Evolutionary conservation across 352 stramenopile species (phyloP), one percentile per base, ranked within the genome.

Genomic region (Plasmopara muralis): DNA sequence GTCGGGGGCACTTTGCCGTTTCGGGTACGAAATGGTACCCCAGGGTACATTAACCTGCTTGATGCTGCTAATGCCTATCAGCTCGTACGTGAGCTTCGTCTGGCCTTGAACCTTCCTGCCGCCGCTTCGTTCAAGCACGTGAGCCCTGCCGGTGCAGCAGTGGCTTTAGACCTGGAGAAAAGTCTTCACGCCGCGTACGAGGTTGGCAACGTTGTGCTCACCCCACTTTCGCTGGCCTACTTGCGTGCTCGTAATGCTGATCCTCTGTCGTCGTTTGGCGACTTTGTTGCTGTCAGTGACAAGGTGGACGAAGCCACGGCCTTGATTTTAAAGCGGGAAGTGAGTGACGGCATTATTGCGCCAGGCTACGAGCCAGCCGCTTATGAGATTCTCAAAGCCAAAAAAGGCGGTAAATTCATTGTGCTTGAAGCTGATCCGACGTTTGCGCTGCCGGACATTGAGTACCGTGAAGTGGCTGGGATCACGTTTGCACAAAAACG

Each of bases 321-420:
- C 14, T 91, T 97, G 66, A 97, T 98, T 57, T 78, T 99, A 38
- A 98, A 99, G 81, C 97, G 95, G 59, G 96, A 99, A 76, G 96
- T 99, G 25, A 97, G 84, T 60, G 97, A 99, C 69, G 97, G 97
- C 50, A 99, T 99, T 71, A 98, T 99, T 55, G 97, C 97, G 16
- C 96, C 97, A 2, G 95, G 95, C 53, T 99, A 98, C 75, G 97
- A 98, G 43, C 92, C 95, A 1, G 94, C 95, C 29, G 97, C 97
- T 6, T 80, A 99, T 6, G 92, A 96, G 64, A 99, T 99, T 64
- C 80, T 99, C 18, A 97, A 98, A 64, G 64, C 68, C 40, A 99
- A 99, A 83, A 99, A 99, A 86, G 90, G 87, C 50, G 97, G 97
- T 57, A 97, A 97, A 56, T 99, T 99, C 69, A 99, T 99, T 60